These are phyloP conservation scores for Aspergillus avenaceus DNA, from an alignment of 495 filamentous ascomycete genomes.

Conservation along the genomic window DNA sequence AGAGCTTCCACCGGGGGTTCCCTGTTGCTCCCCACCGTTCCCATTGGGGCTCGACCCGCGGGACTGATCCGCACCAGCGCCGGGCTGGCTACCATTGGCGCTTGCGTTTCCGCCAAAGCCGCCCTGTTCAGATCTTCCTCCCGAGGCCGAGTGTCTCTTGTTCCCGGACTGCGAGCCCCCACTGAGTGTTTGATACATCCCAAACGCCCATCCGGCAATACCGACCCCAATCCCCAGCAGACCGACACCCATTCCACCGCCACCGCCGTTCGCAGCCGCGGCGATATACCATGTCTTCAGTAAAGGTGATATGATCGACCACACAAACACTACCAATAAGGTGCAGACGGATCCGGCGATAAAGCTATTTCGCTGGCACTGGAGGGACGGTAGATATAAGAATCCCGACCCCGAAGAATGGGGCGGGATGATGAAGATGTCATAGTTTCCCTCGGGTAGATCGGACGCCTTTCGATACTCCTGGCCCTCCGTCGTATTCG, in stretches of 20 bases:
- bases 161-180: slow-evolving; percentile 15
- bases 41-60: slow-evolving; percentile 6
- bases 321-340: slow-evolving; percentile 61
- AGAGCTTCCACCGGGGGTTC: slow-evolving; percentile 19
- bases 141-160: slow-evolving; percentile 12
- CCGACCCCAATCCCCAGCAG: slow-evolving; percentile 64
- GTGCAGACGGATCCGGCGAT: slow-evolving; percentile 76
- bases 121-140: no score
- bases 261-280: slow-evolving; percentile 57
- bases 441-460: slow-evolving; percentile 80
- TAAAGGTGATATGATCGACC: slow-evolving; percentile 63
- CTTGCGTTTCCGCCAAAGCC: slow-evolving; percentile 16
- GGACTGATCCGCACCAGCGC: slow-evolving; percentile 9
- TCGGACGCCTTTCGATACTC: slow-evolving; percentile 51
- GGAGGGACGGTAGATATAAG: slow-evolving; percentile 85
- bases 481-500: slow-evolving; percentile 45
- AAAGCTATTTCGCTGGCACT: slow-evolving; percentile 86
- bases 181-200: slow-evolving; percentile 55
- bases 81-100: slow-evolving; percentile 6
- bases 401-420: slow-evolving; percentile 88
- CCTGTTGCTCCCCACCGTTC: slow-evolving; percentile 16
- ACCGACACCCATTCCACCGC: slow-evolving; percentile 57
- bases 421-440: slow-evolving; percentile 96
- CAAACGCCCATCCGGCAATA: slow-evolving; percentile 70
- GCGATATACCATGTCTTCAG: slow-evolving; percentile 62